A percentile compares a stretch with the other conserved stretches of the same genome.
Conservation (phyloP, 768 basidiomycete genomes). For the Boletus subparvulus region DNA sequence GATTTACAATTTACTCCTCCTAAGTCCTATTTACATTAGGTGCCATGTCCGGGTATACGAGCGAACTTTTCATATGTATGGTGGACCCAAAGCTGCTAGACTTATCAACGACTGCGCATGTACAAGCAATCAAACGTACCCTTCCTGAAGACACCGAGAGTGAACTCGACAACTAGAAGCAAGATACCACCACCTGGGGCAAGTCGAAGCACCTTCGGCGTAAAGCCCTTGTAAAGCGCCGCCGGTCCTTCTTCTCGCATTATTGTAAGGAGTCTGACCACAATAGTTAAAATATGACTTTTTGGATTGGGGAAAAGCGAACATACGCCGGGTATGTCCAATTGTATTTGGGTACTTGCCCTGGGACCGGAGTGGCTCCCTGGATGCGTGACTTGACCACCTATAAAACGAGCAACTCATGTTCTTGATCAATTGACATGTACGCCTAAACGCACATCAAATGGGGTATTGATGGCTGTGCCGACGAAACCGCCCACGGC, state of each 20-base stretch:
- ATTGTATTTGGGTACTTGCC: constrained; percentile 82
- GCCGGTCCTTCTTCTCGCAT: constrained; percentile 82
- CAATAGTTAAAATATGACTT: not conserved
- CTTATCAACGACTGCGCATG: not conserved
- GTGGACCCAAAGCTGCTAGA: constrained; percentile 30
- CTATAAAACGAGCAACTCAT: constrained; percentile 37
- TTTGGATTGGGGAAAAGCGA: not conserved
- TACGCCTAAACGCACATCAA: constrained; percentile 41
- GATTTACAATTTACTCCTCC: not conserved
- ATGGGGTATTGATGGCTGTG: constrained; percentile 89
- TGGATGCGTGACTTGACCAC: constrained; percentile 98
- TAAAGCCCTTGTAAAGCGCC: constrained; percentile 93
- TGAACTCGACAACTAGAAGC: constrained; percentile 90
- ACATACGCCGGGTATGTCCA: constrained; percentile 88
- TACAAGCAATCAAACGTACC: constrained; percentile 38
- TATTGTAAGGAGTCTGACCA: constrained; percentile 60
- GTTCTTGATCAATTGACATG: not conserved
- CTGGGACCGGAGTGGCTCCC: constrained; percentile 60
- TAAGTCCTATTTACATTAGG: constrained; percentile 3
- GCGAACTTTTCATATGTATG: constrained; percentile 26
- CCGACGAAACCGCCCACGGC: constrained; percentile 87
- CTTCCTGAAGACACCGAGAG: constrained; percentile 71
- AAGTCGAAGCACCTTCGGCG: constrained; percentile 91
- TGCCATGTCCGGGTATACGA: not conserved
- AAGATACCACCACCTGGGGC: constrained; percentile 96